These are phyloP conservation scores for Psilocybe tampanensis DNA, from an alignment of 768 basidiomycete species.

Conservation along the genomic window DNA sequence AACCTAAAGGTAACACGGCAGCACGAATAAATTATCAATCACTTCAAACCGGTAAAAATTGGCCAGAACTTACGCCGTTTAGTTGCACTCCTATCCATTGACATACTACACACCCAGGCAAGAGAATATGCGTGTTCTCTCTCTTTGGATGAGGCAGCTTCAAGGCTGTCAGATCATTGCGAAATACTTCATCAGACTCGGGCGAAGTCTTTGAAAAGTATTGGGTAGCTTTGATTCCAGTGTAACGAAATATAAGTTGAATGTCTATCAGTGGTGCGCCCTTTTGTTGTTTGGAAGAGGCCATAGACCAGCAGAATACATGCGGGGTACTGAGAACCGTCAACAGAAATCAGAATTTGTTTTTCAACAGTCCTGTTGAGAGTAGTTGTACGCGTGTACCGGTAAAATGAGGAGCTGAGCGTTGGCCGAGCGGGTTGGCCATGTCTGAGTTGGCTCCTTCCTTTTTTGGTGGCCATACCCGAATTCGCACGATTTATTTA, in stretches of 20 bases:
- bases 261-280: constrained; percentile 20
- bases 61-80: constrained; percentile 20
- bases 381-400: too few relatives aligned
- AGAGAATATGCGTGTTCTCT: constrained; percentile 32
- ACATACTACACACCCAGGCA: constrained; percentile 32
- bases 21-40: not conserved
- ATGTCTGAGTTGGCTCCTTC: too few relatives aligned
- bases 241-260: constrained; percentile 34
- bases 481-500: constrained; percentile 3
- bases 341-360: not conserved
- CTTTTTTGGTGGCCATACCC: too few relatives aligned
- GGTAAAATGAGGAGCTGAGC: too few relatives aligned
- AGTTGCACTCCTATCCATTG: constrained; percentile 23
- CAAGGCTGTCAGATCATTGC: constrained; percentile 35
- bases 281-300: not conserved
- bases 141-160: constrained; percentile 42
- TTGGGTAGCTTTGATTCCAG: constrained; percentile 36
- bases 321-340: not conserved
- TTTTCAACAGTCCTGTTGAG: not conserved
- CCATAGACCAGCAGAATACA: not conserved
- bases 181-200: constrained; percentile 28
- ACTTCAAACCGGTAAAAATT: not conserved
- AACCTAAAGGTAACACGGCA: constrained; percentile 10
- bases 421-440: too few relatives aligned
- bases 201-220: constrained; percentile 31